Percentiles rank a stretch among this genome's conserved stretches.
Conservation (phyloP, 1,139 yeast species). For the Suzukiozyma palmioleophila region DNA sequence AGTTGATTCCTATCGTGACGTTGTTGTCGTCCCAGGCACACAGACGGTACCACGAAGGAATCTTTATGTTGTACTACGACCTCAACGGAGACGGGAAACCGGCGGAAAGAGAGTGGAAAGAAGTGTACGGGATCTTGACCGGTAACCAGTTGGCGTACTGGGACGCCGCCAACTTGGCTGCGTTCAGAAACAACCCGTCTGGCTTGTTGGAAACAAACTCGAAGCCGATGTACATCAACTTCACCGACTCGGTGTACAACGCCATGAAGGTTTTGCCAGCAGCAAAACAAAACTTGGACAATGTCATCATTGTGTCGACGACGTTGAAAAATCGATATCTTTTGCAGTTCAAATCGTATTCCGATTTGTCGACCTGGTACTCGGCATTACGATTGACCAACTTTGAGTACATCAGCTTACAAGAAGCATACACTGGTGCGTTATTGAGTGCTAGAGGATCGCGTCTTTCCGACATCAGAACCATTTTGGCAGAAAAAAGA, state of each 20-base stretch:
- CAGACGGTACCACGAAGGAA: conserved; percentile 71
- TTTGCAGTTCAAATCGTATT: conserved; percentile 64
- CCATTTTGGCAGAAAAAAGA: conserved; percentile 78
- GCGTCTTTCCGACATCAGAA: conserved; percentile 77
- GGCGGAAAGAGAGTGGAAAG: conserved; percentile 79
- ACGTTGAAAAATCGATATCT: conserved; percentile 84
- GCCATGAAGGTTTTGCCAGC: conserved; percentile 61
- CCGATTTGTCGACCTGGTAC: conserved; percentile 63
- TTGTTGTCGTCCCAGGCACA: conserved; percentile 67
- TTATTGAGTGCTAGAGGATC: conserved; percentile 85
- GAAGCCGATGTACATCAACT: conserved; percentile 85
- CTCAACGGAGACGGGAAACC: conserved; percentile 83
- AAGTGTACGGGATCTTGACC: conserved; percentile 84
- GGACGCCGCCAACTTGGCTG: conserved; percentile 78
- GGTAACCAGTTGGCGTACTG: conserved; percentile 92
- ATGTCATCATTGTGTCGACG: conserved; percentile 83
- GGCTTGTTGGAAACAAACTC: conserved; percentile 51
- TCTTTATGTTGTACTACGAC: conserved; percentile 68
- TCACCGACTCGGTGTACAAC: conserved; percentile 86
- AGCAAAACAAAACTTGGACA: conserved; percentile 60
- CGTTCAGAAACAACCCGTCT: conserved; percentile 45
- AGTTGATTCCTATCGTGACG: conserved; percentile 71
- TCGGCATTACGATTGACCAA: conserved; percentile 75
- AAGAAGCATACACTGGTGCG: conserved; percentile 96
- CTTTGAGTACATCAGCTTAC: conserved; percentile 76